Base-by-base conservation (phyloP, 176 grass and related monocot genomes). In the Eleusine indica region DNA sequence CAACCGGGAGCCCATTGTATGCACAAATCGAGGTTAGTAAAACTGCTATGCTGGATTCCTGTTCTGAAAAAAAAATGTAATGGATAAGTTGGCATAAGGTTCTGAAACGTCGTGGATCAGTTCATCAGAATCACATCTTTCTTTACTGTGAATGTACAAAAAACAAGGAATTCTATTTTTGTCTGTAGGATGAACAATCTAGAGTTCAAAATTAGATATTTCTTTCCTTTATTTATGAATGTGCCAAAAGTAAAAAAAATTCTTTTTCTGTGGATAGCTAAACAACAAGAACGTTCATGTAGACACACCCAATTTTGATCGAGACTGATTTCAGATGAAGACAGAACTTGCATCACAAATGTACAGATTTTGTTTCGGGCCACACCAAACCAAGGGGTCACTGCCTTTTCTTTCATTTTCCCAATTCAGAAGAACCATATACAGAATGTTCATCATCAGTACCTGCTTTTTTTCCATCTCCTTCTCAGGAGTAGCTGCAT, bases 21-120 rank as follows among this genome's bases (percentile, higher is more conserved):
- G 96, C 89, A 12, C 76, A 87, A 85, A 94, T 98, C 66, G 85
- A 98, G 93, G 96, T 98, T n/a, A 83, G 86, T 87, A 51, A 0
- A 51, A 39, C 19, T 2, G 4, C 39, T 25, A 40, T 66, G n/a
- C 51, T 62, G 16, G 21, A 17, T 52, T 35, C 42, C 58, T 54
- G 9, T 48, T 13, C 22, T 8, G 4, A 56, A 25, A 21, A 12
- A 13, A 11, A 3, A 15, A 12, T 9, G 12, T 11, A 25, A 39
- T 19, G 43, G 53, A 60, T 71, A 71, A 25, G 8, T 29, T 38
- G 8, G 38, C 75, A 73, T 65, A 8, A 78, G 52, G 22, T 64
- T 13, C 52, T 71, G 52, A 60, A 19, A 69, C 11, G 5, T 17
- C 15, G 17, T 70, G 29, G 32, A 35, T 35, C 32, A 35, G 32